Evolutionary conservation across 108 stramenopile species (phyloP).

Genomic region (Thalassiosira profunda): DNA sequence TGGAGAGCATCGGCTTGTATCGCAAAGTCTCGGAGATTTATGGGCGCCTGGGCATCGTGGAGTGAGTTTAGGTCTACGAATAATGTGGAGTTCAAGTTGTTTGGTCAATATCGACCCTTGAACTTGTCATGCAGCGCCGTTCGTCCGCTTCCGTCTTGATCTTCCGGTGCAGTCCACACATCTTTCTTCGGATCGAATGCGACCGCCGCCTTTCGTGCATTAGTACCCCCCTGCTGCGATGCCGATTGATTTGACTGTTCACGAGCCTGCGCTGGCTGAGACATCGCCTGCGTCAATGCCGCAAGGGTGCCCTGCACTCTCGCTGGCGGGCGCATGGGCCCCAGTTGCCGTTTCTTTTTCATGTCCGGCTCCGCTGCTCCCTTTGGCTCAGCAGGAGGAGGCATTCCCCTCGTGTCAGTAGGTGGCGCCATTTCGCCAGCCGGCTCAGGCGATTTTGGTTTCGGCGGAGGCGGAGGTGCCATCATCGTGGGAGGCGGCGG

Average conservation of each 20-base stretch:
- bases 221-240: not conserved
- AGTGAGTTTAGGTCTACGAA: conserved; percentile 19
- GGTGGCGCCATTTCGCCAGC: too few species aligned
- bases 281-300: conserved; percentile 15
- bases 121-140: conserved; percentile 86
- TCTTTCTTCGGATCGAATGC: conserved; percentile 62
- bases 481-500: too few species aligned
- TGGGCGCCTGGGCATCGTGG: conserved; percentile 47
- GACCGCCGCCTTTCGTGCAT: not conserved
- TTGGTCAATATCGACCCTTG: conserved; percentile 84
- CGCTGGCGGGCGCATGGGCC: conserved; percentile 12
- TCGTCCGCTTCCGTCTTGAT: conserved; percentile 81
- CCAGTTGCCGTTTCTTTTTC: conserved; percentile 14
- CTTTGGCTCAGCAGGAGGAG: too few species aligned
- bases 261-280: not conserved
- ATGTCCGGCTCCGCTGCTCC: too few species aligned
- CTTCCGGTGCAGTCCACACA: conserved; percentile 76
- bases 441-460: too few species aligned
- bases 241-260: not conserved
- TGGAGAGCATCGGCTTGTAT: conserved; percentile 52
- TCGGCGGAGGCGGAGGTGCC: too few species aligned
- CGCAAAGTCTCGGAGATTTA: conserved; percentile 53
- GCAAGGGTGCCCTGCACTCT: conserved; percentile 29
- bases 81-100: too few species aligned
- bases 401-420: too few species aligned